Evolutionary conservation across 306 rosid species (phyloP).

Genomic region (Quercus aquifolioides): DNA sequence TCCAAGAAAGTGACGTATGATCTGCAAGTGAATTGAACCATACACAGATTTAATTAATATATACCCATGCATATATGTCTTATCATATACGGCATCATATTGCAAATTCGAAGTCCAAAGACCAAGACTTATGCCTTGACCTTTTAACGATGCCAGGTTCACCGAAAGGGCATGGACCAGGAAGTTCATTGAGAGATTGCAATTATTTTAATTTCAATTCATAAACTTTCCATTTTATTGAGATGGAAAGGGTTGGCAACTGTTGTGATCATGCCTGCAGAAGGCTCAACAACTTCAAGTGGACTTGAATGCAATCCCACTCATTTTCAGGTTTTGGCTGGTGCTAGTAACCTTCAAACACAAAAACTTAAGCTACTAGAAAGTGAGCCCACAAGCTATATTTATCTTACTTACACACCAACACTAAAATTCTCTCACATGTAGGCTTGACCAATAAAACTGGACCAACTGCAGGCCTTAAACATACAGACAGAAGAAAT

Average conservation of each 20-base stretch:
- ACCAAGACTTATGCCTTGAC: constrained; percentile 9
- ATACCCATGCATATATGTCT: not conserved
- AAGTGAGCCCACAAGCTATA: not conserved
- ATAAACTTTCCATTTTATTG: not conserved
- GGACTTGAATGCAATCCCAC: not conserved
- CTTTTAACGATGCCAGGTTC: not conserved
- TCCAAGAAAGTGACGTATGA: constrained; percentile 93
- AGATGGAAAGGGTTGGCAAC: too few species aligned
- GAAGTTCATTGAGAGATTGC: not conserved
- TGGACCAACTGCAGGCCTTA: not conserved
- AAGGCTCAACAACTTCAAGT: not conserved
- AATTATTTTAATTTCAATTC: not conserved
- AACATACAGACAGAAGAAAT: not conserved
- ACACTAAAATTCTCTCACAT: not conserved
- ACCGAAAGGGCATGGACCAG: not conserved
- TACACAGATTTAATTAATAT: constrained; percentile 9
- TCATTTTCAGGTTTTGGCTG: not conserved
- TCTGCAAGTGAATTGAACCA: constrained; percentile 44
- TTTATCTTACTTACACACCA: not conserved
- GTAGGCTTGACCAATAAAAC: too few species aligned
- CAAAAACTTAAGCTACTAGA: not conserved
- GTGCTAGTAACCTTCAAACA: not conserved
- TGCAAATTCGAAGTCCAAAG: constrained; percentile 6
- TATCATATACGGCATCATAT: constrained; percentile 3
- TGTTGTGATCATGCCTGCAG: not conserved